Conservation (phyloP, 441 rosid genomes). For the Dalechampia spathulata region DNA sequence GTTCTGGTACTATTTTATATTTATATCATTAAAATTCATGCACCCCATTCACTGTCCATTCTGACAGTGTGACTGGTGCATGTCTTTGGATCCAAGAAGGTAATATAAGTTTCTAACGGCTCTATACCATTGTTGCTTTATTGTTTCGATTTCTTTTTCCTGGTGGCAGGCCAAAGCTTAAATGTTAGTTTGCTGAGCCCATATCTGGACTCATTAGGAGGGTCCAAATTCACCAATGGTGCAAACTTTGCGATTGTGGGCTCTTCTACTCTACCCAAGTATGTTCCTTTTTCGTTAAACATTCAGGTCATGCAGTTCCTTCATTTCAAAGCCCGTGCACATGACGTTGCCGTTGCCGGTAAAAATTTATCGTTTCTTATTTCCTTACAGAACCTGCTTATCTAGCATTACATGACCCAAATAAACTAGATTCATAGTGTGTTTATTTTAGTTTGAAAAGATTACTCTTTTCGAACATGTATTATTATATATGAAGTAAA, state of each 20-base stretch:
- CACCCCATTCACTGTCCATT: background rate
- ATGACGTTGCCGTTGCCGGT: conserved; percentile 50
- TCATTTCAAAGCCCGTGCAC: conserved; percentile 60
- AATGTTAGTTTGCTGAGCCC: conserved; percentile 56
- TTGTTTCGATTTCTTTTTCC: too few relatives aligned
- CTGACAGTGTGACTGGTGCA: background rate
- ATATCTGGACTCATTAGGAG: conserved; percentile 58
- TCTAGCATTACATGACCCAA: too few relatives aligned
- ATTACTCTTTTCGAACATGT: too few relatives aligned
- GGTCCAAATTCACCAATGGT: conserved; percentile 53
- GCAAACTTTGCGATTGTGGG: conserved; percentile 75
- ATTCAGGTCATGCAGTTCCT: conserved; percentile 83
- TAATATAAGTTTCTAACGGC: too few relatives aligned
- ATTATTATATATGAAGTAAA: too few relatives aligned
- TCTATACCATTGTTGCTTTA: too few relatives aligned
- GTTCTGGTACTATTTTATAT: background rate
- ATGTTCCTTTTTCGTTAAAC: conserved; percentile 59
- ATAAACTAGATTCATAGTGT: too few relatives aligned
- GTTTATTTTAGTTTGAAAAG: too few relatives aligned
- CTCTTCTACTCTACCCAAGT: conserved; percentile 68
- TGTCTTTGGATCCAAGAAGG: background rate
- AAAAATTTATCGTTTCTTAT: background rate
- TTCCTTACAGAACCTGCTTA: background rate
- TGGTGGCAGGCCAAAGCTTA: conserved; percentile 64
- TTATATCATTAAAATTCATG: background rate